Conservation (phyloP, 805 yeast species). For the Citeromyces matritensis region DNA sequence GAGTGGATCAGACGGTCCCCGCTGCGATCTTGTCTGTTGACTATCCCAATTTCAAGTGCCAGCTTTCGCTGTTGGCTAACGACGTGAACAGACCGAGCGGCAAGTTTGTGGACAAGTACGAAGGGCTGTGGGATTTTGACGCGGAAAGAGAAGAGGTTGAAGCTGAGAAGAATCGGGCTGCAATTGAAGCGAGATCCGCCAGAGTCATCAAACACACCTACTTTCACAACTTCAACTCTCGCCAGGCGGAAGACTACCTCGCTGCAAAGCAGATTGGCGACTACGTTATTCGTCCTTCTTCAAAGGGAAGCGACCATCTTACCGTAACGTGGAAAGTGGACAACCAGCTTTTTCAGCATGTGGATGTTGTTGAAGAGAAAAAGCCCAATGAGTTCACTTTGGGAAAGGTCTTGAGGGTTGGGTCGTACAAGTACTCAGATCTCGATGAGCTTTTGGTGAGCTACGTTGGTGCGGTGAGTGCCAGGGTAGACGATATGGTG, state of each 20-base stretch:
- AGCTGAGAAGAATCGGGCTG: slow-evolving; percentile 42
- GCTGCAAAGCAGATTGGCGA: slow-evolving; percentile 87
- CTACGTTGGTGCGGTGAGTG: slow-evolving; percentile 73
- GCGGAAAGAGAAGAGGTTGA: slow-evolving; percentile 56
- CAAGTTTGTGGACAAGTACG: slow-evolving; percentile 25
- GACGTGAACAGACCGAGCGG: slow-evolving; percentile 38
- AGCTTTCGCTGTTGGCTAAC: slow-evolving; percentile 51
- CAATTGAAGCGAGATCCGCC: slow-evolving; percentile 50
- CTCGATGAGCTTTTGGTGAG: slow-evolving; percentile 85
- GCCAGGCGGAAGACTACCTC: slow-evolving; percentile 85
- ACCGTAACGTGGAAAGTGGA: slow-evolving; percentile 96
- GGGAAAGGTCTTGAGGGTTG: slow-evolving; percentile 51
- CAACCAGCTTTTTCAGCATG: slow-evolving; percentile 79
- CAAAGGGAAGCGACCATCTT: slow-evolving; percentile 75
- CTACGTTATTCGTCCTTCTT: slow-evolving; percentile 87
- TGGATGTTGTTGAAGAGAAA: slow-evolving; percentile 68
- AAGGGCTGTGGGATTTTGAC: slow-evolving; percentile 65
- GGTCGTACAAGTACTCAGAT: slow-evolving; percentile 60
- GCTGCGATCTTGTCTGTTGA: slow-evolving; percentile 63
- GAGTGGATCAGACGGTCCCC: slow-evolving; percentile 71
- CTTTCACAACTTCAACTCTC: slow-evolving; percentile 68
- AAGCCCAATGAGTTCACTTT: slow-evolving; percentile 48
- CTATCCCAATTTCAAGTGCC: slow-evolving; percentile 62
- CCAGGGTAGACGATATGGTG: slow-evolving; percentile 71
- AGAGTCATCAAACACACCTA: slow-evolving; percentile 85